Percentiles rank a stretch among this genome's conserved stretches.
phyloP scores from a whole-genome alignment of 495 filamentous ascomycete genomes.

The Lasiosphaeriaceae sp. region DNA sequence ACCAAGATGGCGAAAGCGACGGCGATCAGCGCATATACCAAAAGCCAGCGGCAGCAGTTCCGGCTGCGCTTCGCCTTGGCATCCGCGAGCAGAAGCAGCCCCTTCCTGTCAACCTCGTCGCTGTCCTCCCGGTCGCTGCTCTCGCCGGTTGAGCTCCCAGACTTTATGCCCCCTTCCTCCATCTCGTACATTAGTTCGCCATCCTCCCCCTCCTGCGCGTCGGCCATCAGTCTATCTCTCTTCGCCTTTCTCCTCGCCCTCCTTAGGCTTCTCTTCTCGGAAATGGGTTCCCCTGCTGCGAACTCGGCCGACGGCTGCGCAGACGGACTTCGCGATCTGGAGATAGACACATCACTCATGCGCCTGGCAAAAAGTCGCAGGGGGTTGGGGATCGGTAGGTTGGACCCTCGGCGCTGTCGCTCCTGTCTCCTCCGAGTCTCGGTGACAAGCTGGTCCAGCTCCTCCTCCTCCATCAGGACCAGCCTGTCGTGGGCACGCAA shows the following conservation, averaged over 20 bases:
- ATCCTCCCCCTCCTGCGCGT: conserved; percentile 58
- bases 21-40: conserved; percentile 50
- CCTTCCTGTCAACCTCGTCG: conserved; percentile 49
- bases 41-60: conserved; percentile 46
- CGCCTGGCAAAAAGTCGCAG: conserved; percentile 35
- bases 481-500: conserved; percentile 65
- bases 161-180: conserved; percentile 74
- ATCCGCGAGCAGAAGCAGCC: conserved; percentile 39
- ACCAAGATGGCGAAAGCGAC: conserved; percentile 50
- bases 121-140: conserved; percentile 54
- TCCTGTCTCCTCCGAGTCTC: conserved; percentile 45
- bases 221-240: conserved; percentile 43
- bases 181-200: conserved; percentile 82
- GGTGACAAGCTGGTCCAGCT: conserved; percentile 72
- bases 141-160: conserved; percentile 52
- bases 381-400: conserved; percentile 43
- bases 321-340: conserved; percentile 29
- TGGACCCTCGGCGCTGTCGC: conserved; percentile 45
- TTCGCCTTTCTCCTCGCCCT: conserved; percentile 43
- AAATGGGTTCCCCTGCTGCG: conserved; percentile 20
- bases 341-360: conserved; percentile 27
- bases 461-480: conserved; percentile 85
- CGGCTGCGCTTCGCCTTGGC: conserved; percentile 40
- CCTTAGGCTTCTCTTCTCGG: conserved; percentile 51
- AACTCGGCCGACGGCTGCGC: conserved; percentile 22